These are phyloP conservation scores for Pseudogymnoascus sp. DNA, from an alignment of 2,329 filamentous ascomycete genomes.

Conservation along the genomic window DNA sequence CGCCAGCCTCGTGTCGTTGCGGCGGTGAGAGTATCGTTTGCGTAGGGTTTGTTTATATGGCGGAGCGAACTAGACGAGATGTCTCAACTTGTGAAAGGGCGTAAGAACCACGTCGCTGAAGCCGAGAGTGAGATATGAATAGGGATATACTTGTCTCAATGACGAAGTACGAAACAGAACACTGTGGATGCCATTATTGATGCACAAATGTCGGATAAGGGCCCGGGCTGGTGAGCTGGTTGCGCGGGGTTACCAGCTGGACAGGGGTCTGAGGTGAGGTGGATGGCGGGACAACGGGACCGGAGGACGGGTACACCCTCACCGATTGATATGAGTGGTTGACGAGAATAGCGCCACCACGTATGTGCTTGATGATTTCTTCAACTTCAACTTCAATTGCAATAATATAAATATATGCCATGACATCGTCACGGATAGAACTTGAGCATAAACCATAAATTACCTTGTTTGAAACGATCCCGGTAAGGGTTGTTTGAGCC, in stretches of 20 bases:
- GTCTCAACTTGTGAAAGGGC: neutral
- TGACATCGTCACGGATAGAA: neutral
- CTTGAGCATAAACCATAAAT: neutral
- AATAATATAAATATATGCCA: neutral
- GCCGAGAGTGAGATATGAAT: neutral
- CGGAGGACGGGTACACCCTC: neutral
- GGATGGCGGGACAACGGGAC: slow-evolving; percentile 10
- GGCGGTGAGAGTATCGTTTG: slow-evolving; percentile 3
- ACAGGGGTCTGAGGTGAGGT: slow-evolving; percentile 1
- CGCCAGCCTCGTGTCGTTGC: neutral
- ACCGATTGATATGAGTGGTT: neutral
- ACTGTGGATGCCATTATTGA: slow-evolving; percentile 8
- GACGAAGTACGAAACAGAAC: slow-evolving; percentile 7
- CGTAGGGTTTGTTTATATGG: slow-evolving; percentile 1
- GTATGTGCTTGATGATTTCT: neutral
- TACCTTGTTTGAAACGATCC: neutral
- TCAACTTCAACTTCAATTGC: neutral
- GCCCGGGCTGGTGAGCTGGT: slow-evolving; percentile 6
- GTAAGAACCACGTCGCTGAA: neutral
- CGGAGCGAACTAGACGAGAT: neutral
- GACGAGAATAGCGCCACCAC: neutral
- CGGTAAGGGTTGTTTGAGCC: neutral
- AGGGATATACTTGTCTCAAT: slow-evolving; percentile 6
- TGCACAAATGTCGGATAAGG: slow-evolving; percentile 8
- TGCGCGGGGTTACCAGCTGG: neutral